Evolutionary conservation across 768 basidiomycete species (phyloP).

Genomic region (Boletus eberwhitei): DNA sequence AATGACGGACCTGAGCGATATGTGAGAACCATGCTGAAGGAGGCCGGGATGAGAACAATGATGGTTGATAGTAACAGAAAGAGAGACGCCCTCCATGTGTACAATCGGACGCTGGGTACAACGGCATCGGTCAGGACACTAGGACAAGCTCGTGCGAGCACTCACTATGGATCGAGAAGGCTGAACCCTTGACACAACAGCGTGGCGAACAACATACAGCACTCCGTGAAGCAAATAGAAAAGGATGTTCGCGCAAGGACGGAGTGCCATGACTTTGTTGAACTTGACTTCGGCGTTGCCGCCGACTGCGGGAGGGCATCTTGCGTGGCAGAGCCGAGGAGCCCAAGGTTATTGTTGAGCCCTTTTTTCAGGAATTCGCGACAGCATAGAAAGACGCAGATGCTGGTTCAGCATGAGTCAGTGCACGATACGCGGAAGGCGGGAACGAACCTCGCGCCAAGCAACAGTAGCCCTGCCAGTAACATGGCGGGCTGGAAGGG

Average conservation of each 20-base stretch:
- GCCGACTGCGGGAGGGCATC: conserved; percentile 24
- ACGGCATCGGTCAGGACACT: not conserved
- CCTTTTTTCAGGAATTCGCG: conserved; percentile 55
- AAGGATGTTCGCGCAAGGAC: conserved; percentile 57
- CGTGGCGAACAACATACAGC: conserved; percentile 66
- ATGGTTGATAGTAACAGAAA: conserved; percentile 56
- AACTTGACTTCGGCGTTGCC: conserved; percentile 18
- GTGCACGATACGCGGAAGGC: not conserved
- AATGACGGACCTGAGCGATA: conserved; percentile 32
- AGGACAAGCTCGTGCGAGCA: conserved; percentile 8
- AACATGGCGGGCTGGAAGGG: conserved; percentile 13
- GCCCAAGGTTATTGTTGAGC: conserved; percentile 58
- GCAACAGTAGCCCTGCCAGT: conserved; percentile 5
- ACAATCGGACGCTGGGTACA: conserved; percentile 48
- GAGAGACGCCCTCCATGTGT: conserved; percentile 70
- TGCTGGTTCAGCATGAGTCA: conserved; percentile 32
- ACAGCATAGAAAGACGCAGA: conserved; percentile 53
- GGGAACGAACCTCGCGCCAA: conserved; percentile 20
- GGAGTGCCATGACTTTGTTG: conserved; percentile 45
- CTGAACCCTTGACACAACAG: conserved; percentile 68
- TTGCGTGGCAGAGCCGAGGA: conserved; percentile 37
- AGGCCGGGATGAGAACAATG: conserved; percentile 65
- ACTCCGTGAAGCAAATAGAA: conserved; percentile 70
- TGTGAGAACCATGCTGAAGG: conserved; percentile 56
- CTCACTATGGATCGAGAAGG: conserved; percentile 54